Evolutionary conservation across 192 early-diverging fungal genomes (phyloP).

Genomic region (Backusella circina): DNA sequence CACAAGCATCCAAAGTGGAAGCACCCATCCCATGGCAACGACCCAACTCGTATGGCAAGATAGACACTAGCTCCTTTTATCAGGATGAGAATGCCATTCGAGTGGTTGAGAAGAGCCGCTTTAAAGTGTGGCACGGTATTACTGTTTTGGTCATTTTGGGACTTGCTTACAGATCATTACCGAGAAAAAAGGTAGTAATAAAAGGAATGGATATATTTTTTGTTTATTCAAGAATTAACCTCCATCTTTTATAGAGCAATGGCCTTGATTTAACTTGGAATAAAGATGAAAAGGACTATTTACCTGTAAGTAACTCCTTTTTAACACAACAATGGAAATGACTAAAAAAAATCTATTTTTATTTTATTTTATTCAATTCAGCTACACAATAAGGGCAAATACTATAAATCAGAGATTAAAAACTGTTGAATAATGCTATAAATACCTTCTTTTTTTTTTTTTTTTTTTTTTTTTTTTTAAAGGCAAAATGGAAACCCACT

Average conservation of each 20-base stretch:
- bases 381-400: not conserved
- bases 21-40: not conserved
- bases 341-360: not conserved
- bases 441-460: not conserved
- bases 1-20: not conserved
- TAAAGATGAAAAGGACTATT: constrained; percentile 2
- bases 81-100: not conserved
- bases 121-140: constrained; percentile 1
- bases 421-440: not conserved
- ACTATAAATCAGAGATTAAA: constrained; percentile 1
- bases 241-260: not conserved
- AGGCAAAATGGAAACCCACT: not conserved
- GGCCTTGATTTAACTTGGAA: not conserved
- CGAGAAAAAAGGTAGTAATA: not conserved
- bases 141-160: not conserved
- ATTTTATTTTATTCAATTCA: not conserved
- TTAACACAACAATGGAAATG: not conserved
- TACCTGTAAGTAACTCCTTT: not conserved
- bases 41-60: not conserved
- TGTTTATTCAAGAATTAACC: not conserved
- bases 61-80: constrained; percentile 3
- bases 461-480: not conserved
- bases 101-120: not conserved
- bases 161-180: not conserved
- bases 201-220: not conserved